These are phyloP conservation scores for Linum lewisii DNA, from an alignment of 345 rosid species.

Conservation along the genomic window DNA sequence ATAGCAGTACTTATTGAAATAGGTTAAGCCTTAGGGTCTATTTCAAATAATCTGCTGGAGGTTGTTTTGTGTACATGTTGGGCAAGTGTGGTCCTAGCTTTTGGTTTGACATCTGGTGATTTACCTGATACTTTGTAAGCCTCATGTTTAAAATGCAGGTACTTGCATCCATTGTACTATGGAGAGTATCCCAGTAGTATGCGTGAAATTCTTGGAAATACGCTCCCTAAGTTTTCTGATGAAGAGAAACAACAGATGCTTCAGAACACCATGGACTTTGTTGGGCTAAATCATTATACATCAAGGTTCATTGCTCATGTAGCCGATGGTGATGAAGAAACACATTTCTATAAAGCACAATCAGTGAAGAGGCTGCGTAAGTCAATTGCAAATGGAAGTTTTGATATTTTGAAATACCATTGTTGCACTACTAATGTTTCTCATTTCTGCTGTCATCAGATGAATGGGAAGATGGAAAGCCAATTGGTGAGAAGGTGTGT, in stretches of 20 bases:
- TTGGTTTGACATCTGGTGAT: too few relatives aligned
- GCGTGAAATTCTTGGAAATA: conserved; percentile 52
- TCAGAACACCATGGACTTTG: conserved; percentile 53
- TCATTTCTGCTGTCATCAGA: conserved; percentile 26
- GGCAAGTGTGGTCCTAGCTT: too few relatives aligned
- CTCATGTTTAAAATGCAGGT: conserved; percentile 38
- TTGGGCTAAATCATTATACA: conserved; percentile 87
- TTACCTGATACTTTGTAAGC: too few relatives aligned
- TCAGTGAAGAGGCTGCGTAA: conserved; percentile 57
- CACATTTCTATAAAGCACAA: conserved; percentile 49
- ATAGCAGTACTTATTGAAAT: too few relatives aligned
- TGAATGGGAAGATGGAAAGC: conserved; percentile 68
- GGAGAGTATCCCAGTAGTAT: conserved; percentile 80
- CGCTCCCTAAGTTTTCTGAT: conserved; percentile 58
- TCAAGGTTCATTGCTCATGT: conserved; percentile 62
- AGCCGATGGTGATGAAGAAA: conserved; percentile 30
- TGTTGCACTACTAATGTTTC: background rate
- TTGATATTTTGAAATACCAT: background rate
- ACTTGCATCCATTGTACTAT: conserved; percentile 59
- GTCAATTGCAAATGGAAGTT: background rate
- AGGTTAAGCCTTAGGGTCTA: too few relatives aligned
- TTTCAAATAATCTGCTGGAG: too few relatives aligned
- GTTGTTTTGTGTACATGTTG: too few relatives aligned
- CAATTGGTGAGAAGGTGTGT: conserved; percentile 69
- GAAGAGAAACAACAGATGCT: conserved; percentile 54